phyloP scores from a whole-genome alignment of 208 protist species.

The Porcisia hertigi region DNA sequence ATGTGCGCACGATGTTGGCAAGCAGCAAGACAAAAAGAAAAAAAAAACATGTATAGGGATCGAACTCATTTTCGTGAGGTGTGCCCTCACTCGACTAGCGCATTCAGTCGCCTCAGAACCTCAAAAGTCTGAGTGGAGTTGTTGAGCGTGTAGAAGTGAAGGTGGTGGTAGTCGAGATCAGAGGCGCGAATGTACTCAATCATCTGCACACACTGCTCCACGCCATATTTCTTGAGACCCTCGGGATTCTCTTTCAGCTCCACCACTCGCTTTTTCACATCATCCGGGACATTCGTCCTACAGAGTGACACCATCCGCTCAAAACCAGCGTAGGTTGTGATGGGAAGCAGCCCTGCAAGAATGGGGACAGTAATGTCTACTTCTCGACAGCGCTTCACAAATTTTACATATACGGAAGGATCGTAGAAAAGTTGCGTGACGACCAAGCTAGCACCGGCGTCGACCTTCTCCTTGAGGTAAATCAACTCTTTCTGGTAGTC shows the following conservation, averaged over 20 bases:
- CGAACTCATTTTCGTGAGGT: neutral
- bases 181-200: constrained; percentile 53
- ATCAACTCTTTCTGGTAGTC: constrained; percentile 82
- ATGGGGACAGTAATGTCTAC: constrained; percentile 94
- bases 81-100: constrained; percentile 31
- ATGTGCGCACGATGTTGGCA: neutral
- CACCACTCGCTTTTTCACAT: constrained; percentile 50
- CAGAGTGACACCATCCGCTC: constrained; percentile 75
- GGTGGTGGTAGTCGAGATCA: constrained; percentile 59
- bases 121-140: constrained; percentile 37
- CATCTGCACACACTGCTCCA: constrained; percentile 64
- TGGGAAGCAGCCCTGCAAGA: constrained; percentile 94
- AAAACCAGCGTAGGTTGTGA: constrained; percentile 72
- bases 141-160: constrained; percentile 85
- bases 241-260: constrained; percentile 65
- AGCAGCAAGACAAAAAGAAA: neutral
- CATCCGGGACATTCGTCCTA: constrained; percentile 62
- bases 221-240: constrained; percentile 59
- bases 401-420: constrained; percentile 89
- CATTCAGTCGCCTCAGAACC: constrained; percentile 45
- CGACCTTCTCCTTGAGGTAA: constrained; percentile 96
- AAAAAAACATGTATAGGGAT: neutral
- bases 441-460: constrained; percentile 95
- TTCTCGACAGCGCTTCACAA: constrained; percentile 82
- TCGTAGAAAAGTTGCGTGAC: constrained; percentile 98